A percentile compares a stretch with the other conserved stretches of the same genome.
Evolutionary conservation across 2,329 filamentous ascomycete species (phyloP).

Genomic region (Neonectria sp.): DNA sequence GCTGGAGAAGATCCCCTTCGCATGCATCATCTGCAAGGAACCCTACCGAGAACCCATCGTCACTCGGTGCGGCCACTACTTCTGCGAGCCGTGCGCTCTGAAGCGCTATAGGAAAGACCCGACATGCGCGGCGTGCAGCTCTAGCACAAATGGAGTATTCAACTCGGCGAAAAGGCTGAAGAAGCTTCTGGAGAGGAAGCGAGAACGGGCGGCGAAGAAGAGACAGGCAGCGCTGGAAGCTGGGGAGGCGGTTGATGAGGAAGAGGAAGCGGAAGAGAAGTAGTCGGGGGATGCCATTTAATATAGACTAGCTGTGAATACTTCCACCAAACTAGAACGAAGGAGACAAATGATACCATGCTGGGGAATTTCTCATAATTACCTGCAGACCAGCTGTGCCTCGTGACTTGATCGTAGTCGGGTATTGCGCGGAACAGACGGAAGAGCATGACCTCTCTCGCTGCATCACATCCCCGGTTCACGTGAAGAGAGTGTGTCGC

Average conservation of each 20-base stretch:
- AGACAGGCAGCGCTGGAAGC: conserved; percentile 68
- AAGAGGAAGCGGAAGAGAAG: conserved; percentile 44
- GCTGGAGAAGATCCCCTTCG: conserved; percentile 89
- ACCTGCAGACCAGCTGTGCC: background rate
- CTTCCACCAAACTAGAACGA: background rate
- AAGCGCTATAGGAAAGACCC: conserved; percentile 90
- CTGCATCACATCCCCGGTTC: background rate
- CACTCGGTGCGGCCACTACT: conserved; percentile 96
- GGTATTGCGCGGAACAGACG: background rate
- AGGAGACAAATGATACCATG: conserved; percentile 17
- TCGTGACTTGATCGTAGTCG: background rate
- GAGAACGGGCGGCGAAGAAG: conserved; percentile 71
- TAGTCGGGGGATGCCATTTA: background rate
- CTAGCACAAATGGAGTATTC: conserved; percentile 90
- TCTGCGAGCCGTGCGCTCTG: conserved; percentile 92
- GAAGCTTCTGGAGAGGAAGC: conserved; percentile 83
- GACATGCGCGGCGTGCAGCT: conserved; percentile 86
- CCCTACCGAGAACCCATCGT: conserved; percentile 85
- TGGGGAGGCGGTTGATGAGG: conserved; percentile 64
- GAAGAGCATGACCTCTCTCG: background rate
- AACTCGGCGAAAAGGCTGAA: conserved; percentile 88
- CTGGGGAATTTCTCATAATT: background rate
- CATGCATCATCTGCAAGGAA: conserved; percentile 87
- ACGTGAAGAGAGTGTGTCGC: conserved; percentile 17
- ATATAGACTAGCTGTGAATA: background rate